phyloP scores from a whole-genome alignment of 495 filamentous ascomycete genomes.

The Alectoria sarmentosa region DNA sequence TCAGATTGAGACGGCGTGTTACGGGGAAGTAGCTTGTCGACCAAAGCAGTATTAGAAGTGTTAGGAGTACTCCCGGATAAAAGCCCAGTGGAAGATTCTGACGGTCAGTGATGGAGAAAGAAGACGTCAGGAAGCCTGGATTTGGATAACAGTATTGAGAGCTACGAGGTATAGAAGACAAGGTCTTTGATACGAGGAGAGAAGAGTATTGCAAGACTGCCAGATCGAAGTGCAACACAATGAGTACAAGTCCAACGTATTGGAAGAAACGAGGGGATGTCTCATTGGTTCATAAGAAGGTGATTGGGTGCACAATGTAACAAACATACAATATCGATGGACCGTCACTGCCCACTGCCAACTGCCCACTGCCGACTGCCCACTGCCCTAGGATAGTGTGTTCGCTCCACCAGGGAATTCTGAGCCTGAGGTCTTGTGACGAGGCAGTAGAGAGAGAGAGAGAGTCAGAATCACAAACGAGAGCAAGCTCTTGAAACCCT shows the following conservation, averaged over 20 bases:
- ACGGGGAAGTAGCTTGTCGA: neutral
- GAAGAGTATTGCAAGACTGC: neutral
- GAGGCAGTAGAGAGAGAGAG: neutral
- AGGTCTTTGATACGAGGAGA: neutral
- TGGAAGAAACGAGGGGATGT: neutral
- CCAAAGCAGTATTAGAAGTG: neutral
- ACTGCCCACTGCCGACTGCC: neutral
- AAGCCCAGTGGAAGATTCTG: neutral
- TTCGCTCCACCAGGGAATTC: neutral
- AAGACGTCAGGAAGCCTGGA: neutral
- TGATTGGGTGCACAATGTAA: neutral
- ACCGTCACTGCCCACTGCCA: no score
- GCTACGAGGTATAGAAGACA: neutral
- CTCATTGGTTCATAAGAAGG: neutral
- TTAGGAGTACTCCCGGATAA: no score
- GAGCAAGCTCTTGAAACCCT: no score
- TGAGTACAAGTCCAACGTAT: neutral
- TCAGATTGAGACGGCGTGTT: neutral
- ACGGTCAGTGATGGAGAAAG: neutral
- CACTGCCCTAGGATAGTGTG: neutral
- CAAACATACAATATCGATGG: no score
- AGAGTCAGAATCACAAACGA: neutral
- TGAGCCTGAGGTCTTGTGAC: neutral
- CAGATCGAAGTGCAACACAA: neutral
- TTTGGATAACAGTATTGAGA: neutral